phyloP scores from a whole-genome alignment of 345 rosid species.

The Euphorbia peplus region DNA sequence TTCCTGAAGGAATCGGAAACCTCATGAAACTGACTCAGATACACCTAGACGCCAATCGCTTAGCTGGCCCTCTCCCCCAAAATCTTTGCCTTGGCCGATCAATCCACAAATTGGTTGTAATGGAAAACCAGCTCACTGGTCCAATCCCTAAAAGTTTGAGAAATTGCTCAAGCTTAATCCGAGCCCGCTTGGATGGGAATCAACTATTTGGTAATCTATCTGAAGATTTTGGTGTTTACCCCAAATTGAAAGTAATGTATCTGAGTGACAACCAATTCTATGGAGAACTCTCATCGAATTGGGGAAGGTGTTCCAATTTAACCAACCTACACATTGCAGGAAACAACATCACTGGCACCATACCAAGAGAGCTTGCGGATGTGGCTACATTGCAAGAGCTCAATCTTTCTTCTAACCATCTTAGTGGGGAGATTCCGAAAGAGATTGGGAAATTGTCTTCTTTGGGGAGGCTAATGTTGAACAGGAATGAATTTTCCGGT shows the following conservation, averaged over 20 bases:
- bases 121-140: conserved; percentile 22
- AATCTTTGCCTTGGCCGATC: conserved; percentile 12
- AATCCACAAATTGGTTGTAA: neutral
- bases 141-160: conserved; percentile 31
- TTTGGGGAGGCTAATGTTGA: neutral
- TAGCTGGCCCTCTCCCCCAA: conserved; percentile 23
- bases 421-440: conserved; percentile 32
- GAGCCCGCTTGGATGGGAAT: conserved; percentile 27
- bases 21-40: neutral
- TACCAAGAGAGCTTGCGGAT: conserved; percentile 32
- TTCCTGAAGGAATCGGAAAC: conserved; percentile 15
- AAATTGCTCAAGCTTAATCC: conserved; percentile 24
- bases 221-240: conserved; percentile 30
- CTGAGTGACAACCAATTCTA: conserved; percentile 26
- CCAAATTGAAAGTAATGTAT: conserved; percentile 10
- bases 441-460: conserved; percentile 27
- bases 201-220: conserved; percentile 25
- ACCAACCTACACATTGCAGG: conserved; percentile 10
- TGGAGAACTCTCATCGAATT: conserved; percentile 25
- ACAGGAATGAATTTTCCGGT: conserved; percentile 20
- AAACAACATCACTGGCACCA: conserved; percentile 26
- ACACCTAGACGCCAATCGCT: conserved; percentile 9
- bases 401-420: conserved; percentile 38
- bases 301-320: conserved; percentile 9
- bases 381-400: conserved; percentile 18